phyloP scores from a whole-genome alignment of 768 basidiomycete species.

The Auriculariales sp. region DNA sequence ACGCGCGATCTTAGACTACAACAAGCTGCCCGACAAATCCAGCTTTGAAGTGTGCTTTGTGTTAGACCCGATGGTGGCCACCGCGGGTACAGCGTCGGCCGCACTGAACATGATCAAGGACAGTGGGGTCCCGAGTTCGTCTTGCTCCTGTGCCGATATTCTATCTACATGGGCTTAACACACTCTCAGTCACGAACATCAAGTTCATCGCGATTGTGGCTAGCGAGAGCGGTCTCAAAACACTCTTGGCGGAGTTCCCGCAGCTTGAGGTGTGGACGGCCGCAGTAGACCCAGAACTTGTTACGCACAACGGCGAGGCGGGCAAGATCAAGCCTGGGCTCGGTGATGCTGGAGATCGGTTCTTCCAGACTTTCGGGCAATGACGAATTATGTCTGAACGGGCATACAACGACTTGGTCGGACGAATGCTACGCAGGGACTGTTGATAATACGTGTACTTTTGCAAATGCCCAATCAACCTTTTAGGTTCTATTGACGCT shows the following conservation, averaged over 20 bases:
- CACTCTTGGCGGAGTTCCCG: conserved; percentile 54
- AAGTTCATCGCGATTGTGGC: not conserved
- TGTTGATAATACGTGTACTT: no score
- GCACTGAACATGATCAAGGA: conserved; percentile 76
- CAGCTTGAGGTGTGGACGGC: conserved; percentile 87
- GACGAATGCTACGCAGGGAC: no score
- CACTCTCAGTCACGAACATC: not conserved
- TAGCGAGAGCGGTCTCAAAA: conserved; percentile 48
- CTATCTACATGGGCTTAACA: not conserved
- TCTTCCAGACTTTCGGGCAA: conserved; percentile 69
- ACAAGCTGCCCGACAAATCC: conserved; percentile 65
- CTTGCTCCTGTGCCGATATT: not conserved
- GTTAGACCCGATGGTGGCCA: conserved; percentile 86
- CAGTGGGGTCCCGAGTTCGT: conserved; percentile 62
- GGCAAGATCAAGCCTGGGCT: conserved; percentile 84
- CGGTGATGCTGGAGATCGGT: conserved; percentile 80
- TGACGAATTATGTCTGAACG: no score
- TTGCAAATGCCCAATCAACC: no score
- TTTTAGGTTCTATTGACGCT: no score
- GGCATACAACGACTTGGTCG: no score
- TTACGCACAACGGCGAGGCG: conserved; percentile 21
- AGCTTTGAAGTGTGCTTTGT: conserved; percentile 77
- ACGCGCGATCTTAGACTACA: conserved; percentile 49
- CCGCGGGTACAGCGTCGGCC: conserved; percentile 83
- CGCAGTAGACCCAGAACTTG: conserved; percentile 62